Base-by-base conservation (phyloP, 1,139 yeast species). In the Pichia sp. region DNA sequence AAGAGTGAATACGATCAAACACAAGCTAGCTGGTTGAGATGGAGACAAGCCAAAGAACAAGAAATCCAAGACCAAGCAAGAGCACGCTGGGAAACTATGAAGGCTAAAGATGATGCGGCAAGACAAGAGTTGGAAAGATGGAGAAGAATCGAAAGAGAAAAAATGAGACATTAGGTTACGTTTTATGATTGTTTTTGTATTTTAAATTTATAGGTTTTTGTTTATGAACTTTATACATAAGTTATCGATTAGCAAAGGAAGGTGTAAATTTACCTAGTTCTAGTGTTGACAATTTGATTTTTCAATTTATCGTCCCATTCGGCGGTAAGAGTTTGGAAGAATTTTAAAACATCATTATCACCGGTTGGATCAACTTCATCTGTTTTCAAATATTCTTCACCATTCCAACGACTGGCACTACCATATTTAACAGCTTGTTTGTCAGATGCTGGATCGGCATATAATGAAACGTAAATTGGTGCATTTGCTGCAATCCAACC, bases 401-500 rank as follows among this genome's bases (percentile, higher is more conserved):
- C 97, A 47, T 68, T 69, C 54, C 77, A 70, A 48, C 73, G 71
- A 30, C 84, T 75, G 0, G 90, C 85, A 21, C 96, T 86, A 3
- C 96, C 96, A 53, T 83, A 82, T 62, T 90, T 89, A 34, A 74
- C 56, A 17, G 69, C 68, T 61, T 82, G 85, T 2, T 30, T 33
- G 39, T 59, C 59, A 9, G 17, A 9, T 58, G 70, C 72, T 44
- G 62, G 72, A 41, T 73, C 72, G 0, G 81, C 77, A 39, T 70
- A 54, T 10, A 73, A 62, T 2, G 85, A 82, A 9, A 76, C 77
- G 66, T 76, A 80, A 3, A 82, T 75, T 2, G 95, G 89, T 0
- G 97, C 89, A 61, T 85, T 85, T 4, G 98, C 96, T 14, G 96
- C 98, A 20, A 74, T 80, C 66, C 89, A 87, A 1, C 98, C 96